Evolutionary conservation across 148 eudicot species (phyloP).

Genomic region (Spergularia bocconei): DNA sequence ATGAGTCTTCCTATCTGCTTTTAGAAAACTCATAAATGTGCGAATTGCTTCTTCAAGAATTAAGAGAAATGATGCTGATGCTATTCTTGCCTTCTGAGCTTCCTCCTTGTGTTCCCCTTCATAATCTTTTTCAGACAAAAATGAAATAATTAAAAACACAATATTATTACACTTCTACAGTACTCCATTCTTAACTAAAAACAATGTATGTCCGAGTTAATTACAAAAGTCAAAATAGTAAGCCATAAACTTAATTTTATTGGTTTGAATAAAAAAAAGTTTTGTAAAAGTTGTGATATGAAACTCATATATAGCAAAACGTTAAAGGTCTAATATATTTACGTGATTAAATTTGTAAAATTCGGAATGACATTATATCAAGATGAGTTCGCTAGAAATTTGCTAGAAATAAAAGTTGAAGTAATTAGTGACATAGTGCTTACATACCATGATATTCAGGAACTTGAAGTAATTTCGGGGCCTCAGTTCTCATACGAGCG

Average conservation of each 20-base stretch:
- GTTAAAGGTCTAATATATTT: too few species aligned
- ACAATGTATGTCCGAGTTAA: too few species aligned
- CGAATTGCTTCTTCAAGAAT: slow-evolving; percentile 76
- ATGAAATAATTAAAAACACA: background rate
- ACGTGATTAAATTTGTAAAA: too few species aligned
- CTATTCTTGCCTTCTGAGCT: slow-evolving; percentile 49
- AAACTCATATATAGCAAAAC: too few species aligned
- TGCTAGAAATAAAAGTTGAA: background rate
- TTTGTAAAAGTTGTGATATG: too few species aligned
- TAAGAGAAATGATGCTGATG: slow-evolving; percentile 53
- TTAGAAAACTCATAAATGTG: slow-evolving; percentile 83
- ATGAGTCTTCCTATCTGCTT: slow-evolving; percentile 65
- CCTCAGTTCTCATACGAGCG: slow-evolving; percentile 60
- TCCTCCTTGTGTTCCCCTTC: slow-evolving; percentile 62
- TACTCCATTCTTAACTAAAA: too few species aligned
- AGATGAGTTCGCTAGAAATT: too few species aligned
- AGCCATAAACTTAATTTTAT: too few species aligned
- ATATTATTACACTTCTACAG: too few species aligned
- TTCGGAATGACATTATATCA: too few species aligned
- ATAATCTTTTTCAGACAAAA: slow-evolving; percentile 35
- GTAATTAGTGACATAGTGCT: background rate
- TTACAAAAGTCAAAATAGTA: too few species aligned
- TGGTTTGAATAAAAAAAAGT: too few species aligned
- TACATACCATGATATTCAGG: slow-evolving; percentile 83
- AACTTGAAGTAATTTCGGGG: slow-evolving; percentile 87